Evolutionary conservation across 2,329 filamentous ascomycete species (phyloP).

Genomic region (Chaetomium globosum): DNA sequence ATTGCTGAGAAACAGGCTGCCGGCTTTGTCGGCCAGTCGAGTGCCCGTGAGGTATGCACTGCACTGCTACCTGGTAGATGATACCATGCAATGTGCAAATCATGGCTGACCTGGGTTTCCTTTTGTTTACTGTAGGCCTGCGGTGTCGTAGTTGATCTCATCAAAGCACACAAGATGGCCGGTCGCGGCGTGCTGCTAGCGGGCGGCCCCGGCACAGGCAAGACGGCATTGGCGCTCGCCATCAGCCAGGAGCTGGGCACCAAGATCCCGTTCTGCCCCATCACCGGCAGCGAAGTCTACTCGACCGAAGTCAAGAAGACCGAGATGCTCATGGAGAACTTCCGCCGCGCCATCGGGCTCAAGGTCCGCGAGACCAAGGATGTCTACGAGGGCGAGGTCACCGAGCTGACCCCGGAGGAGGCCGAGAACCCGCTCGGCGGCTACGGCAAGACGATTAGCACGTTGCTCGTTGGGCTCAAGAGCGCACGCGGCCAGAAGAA

Average conservation of each 20-base stretch:
- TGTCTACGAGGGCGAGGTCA: slow-evolving; percentile 98
- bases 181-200: slow-evolving; percentile 90
- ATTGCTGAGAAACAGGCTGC: slow-evolving; percentile 75
- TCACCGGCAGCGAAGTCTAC: slow-evolving; percentile 97
- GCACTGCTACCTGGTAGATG: neutral
- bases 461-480: slow-evolving; percentile 90
- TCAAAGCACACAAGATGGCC: slow-evolving; percentile 96
- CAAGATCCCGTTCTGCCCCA: slow-evolving; percentile 97
- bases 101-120: slow-evolving; percentile 10
- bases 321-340: slow-evolving; percentile 98
- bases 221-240: slow-evolving; percentile 92
- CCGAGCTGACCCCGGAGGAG: slow-evolving; percentile 95
- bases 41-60: slow-evolving; percentile 77
- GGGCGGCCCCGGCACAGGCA: slow-evolving; percentile 93
- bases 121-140: slow-evolving; percentile 66
- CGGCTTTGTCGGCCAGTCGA: slow-evolving; percentile 87
- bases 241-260: slow-evolving; percentile 96
- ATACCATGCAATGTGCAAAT: neutral
- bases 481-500: slow-evolving; percentile 98
- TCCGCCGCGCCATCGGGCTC: slow-evolving; percentile 90
- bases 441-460: slow-evolving; percentile 97
- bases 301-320: slow-evolving; percentile 99
- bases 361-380: slow-evolving; percentile 99
- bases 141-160: slow-evolving; percentile 93
- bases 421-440: slow-evolving; percentile 95